phyloP scores from a whole-genome alignment of 2,329 filamentous ascomycete species.

The Epichloe gansuensis region DNA sequence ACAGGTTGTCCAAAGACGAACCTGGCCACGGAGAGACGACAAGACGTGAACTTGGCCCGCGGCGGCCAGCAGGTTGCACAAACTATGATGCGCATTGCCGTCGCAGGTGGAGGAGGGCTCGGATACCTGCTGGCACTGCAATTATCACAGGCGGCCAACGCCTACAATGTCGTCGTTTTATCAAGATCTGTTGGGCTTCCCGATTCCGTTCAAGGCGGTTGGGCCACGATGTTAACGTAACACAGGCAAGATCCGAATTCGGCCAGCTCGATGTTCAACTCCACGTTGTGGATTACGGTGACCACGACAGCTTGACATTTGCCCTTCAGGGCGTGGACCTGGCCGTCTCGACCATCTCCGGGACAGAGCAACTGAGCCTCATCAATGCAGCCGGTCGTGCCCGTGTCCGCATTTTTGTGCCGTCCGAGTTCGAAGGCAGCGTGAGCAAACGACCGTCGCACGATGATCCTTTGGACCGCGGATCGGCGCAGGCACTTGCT shows the following conservation, averaged over 20 bases:
- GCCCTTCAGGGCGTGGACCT: slow-evolving; percentile 61
- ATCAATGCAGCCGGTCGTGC: slow-evolving; percentile 58
- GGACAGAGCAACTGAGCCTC: slow-evolving; percentile 53
- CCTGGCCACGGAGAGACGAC: slow-evolving; percentile 4
- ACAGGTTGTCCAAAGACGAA: slow-evolving; percentile 1
- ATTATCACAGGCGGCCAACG: slow-evolving; percentile 43
- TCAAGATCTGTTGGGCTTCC: slow-evolving; percentile 35
- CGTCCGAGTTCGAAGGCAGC: slow-evolving; percentile 63
- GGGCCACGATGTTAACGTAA: slow-evolving; percentile 10
- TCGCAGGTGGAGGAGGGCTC: slow-evolving; percentile 34
- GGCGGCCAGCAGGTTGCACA: slow-evolving; percentile 9
- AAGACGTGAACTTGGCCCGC: slow-evolving; percentile 5
- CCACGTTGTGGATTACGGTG: slow-evolving; percentile 54
- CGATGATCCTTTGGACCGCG: slow-evolving; percentile 49
- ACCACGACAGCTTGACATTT: slow-evolving; percentile 46
- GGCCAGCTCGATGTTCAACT: slow-evolving; percentile 50
- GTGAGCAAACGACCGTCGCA: slow-evolving; percentile 37
- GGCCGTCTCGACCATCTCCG: slow-evolving; percentile 62
- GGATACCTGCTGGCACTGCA: slow-evolving; percentile 36
- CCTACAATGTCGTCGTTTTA: slow-evolving; percentile 58
- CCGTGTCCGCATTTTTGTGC: slow-evolving; percentile 57
- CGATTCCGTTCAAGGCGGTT: not conserved
- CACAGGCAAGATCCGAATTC: slow-evolving; percentile 42
- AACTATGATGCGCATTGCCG: slow-evolving; percentile 36
- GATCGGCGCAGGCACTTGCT: slow-evolving; percentile 42